phyloP scores from a whole-genome alignment of 106 monocot genomes.

The Platanthera zijinensis region DNA sequence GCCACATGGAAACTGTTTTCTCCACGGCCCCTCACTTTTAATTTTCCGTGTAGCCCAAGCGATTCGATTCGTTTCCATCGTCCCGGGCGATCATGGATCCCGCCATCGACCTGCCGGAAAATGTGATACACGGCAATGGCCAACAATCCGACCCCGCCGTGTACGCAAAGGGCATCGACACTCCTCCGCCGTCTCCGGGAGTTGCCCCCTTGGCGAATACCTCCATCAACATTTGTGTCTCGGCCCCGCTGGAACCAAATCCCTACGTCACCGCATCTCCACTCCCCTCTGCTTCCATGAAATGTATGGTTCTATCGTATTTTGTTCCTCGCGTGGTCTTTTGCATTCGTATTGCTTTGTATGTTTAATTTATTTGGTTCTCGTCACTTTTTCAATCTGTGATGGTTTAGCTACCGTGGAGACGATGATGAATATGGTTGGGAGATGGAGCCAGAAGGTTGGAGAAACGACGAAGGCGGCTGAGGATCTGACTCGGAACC shows the following conservation, averaged over 20 bases:
- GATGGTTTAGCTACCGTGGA: conserved; percentile 25
- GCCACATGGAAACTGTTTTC: no score
- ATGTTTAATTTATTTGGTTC: neutral
- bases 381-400: neutral
- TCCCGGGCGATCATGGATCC: neutral
- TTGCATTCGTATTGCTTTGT: neutral
- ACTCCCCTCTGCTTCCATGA: neutral
- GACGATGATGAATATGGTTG: conserved; percentile 29
- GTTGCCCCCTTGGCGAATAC: neutral
- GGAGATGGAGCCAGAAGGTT: conserved; percentile 36
- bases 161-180: neutral
- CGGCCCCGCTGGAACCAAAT: neutral
- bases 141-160: neutral
- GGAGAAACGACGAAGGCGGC: conserved; percentile 32
- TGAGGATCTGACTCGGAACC: conserved; percentile 34
- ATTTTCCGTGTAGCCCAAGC: neutral
- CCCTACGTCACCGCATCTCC: neutral
- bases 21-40: neutral
- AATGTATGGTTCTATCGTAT: neutral
- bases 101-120: neutral
- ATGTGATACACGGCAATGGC: neutral
- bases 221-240: neutral
- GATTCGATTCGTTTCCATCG: neutral
- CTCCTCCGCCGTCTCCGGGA: neutral
- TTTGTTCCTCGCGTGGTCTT: neutral